These are phyloP conservation scores for Ormosia emarginata DNA, from an alignment of 306 rosid species.

Conservation along the genomic window DNA sequence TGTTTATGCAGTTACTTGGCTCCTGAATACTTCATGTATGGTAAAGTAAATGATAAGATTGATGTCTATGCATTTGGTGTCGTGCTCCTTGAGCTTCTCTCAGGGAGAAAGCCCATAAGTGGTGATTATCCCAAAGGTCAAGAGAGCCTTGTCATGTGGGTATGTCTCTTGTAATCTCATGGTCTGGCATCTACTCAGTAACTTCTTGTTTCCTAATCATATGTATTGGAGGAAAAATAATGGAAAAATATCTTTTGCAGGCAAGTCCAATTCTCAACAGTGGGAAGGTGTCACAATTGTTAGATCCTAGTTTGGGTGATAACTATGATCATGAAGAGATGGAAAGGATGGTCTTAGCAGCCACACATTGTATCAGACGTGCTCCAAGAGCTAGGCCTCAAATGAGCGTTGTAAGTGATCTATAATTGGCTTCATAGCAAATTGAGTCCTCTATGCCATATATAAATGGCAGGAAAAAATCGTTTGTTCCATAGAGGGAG, in stretches of 20 bases:
- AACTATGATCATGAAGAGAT: slow-evolving; percentile 59
- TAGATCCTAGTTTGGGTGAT: slow-evolving; percentile 69
- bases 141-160: slow-evolving; percentile 98
- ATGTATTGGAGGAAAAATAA: not conserved
- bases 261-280: slow-evolving; percentile 76
- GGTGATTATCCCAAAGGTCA: slow-evolving; percentile 76
- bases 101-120: slow-evolving; percentile 92
- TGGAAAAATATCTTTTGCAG: slow-evolving; percentile 39
- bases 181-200: not conserved
- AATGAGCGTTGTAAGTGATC: slow-evolving; percentile 75
- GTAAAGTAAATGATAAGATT: slow-evolving; percentile 83
- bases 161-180: slow-evolving; percentile 36
- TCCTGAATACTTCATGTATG: slow-evolving; percentile 97
- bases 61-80: slow-evolving; percentile 94
- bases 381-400: slow-evolving; percentile 91
- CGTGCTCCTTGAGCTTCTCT: slow-evolving; percentile 90
- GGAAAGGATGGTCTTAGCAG: slow-evolving; percentile 86
- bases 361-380: slow-evolving; percentile 79
- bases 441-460: not conserved
- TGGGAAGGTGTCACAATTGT: slow-evolving; percentile 64
- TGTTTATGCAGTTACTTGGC: slow-evolving; percentile 78
- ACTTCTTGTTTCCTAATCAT: slow-evolving; percentile 17
- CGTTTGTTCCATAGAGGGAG: not conserved
- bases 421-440: slow-evolving; percentile 22
- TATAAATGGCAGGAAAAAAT: not conserved